Conservation (phyloP, 108 stramenopile species). For the Cylindrotheca closterium region DNA sequence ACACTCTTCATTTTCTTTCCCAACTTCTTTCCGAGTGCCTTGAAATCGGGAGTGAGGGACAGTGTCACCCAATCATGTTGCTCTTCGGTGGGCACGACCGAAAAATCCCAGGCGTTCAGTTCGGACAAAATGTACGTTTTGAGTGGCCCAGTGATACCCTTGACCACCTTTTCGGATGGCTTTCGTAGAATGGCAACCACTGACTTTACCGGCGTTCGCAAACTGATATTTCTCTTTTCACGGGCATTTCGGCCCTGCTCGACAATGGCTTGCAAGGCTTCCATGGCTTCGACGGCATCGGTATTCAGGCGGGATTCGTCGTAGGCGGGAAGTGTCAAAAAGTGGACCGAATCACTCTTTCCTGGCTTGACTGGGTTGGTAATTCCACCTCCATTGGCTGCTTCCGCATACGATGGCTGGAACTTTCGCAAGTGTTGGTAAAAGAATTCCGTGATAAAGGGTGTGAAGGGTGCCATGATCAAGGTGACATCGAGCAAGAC, state of each 20-base stretch:
- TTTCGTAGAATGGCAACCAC: conserved; percentile 90
- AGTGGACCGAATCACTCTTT: conserved; percentile 96
- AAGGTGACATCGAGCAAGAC: conserved; percentile 91
- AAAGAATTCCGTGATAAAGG: conserved; percentile 98
- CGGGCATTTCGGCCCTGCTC: conserved; percentile 92
- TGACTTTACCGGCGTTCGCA: conserved; percentile 91
- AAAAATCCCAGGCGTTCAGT: conserved; percentile 93
- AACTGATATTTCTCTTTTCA: conserved; percentile 88
- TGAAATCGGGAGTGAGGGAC: conserved; percentile 87
- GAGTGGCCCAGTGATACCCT: conserved; percentile 81
- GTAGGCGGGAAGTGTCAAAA: conserved; percentile 82
- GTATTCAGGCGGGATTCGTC: conserved; percentile 85
- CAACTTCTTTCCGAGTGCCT: conserved; percentile 90
- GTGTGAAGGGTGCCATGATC: conserved; percentile 98
- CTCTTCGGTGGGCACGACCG: conserved; percentile 74
- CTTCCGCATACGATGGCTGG: conserved; percentile 82
- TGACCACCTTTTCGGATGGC: conserved; percentile 67
- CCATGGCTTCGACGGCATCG: conserved; percentile 89
- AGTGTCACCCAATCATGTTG: conserved; percentile 93
- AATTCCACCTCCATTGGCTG: conserved; percentile 58
- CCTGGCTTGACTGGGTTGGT: conserved; percentile 86
- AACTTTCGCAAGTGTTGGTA: conserved; percentile 95
- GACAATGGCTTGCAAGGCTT: conserved; percentile 88
- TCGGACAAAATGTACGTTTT: conserved; percentile 93
- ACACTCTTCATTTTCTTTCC: conserved; percentile 92